Evolutionary conservation across 805 yeast genomes (phyloP).

Genomic region (Helenozyma rhizophorensis): DNA sequence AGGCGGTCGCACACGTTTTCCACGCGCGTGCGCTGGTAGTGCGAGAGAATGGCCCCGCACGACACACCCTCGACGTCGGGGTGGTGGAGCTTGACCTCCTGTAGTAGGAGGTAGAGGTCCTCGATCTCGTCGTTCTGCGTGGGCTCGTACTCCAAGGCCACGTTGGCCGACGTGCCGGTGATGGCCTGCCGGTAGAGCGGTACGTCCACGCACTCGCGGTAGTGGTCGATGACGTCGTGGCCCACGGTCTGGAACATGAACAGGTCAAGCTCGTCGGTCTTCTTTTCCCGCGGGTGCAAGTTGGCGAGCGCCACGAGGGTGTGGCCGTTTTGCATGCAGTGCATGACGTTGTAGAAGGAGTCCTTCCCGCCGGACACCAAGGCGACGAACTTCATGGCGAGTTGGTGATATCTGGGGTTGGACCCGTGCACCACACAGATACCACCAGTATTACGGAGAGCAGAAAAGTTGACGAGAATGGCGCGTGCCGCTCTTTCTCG

Average conservation of each 20-base stretch:
- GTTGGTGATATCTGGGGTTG: neutral
- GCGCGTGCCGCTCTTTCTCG: too few relatives aligned
- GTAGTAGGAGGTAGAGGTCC: constrained; percentile 59
- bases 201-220: constrained; percentile 58
- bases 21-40: constrained; percentile 92
- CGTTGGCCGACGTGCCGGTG: constrained; percentile 57
- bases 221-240: constrained; percentile 64
- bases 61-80: constrained; percentile 84
- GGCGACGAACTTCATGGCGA: constrained; percentile 82
- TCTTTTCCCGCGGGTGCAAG: constrained; percentile 55
- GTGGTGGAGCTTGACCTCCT: constrained; percentile 43
- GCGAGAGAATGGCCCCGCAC: constrained; percentile 93
- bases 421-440: too few relatives aligned
- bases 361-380: constrained; percentile 95
- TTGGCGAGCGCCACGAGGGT: constrained; percentile 83
- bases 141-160: constrained; percentile 60
- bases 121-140: constrained; percentile 84
- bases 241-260: constrained; percentile 99
- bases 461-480: too few relatives aligned
- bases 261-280: constrained; percentile 69
- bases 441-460: too few relatives aligned
- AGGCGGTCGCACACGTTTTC: constrained; percentile 82
- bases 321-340: constrained; percentile 83
- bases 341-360: constrained; percentile 83
- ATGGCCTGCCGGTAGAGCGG: constrained; percentile 76